Conservation (phyloP, 306 rosid species). For the Castanopsis chinensis region DNA sequence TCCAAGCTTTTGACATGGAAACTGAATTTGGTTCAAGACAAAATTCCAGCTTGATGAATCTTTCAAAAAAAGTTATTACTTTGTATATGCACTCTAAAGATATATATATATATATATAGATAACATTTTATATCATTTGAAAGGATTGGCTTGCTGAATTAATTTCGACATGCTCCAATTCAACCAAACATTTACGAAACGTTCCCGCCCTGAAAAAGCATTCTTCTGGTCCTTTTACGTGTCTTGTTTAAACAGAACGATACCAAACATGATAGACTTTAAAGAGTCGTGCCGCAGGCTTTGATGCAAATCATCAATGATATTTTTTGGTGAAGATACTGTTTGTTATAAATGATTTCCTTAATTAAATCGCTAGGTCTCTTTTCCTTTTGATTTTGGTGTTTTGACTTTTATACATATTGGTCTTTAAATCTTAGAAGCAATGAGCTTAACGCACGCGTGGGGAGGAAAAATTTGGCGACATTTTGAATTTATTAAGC, state of each 20-base stretch:
- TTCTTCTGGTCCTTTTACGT: neutral
- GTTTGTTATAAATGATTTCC: neutral
- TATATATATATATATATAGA: too few relatives aligned
- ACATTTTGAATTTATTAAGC: too few relatives aligned
- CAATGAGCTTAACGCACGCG: neutral
- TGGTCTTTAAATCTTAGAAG: constrained; percentile 6
- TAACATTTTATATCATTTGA: neutral
- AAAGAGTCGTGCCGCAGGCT: constrained; percentile 14
- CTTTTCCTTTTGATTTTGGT: neutral
- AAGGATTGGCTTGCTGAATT: constrained; percentile 1
- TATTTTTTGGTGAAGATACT: neutral
- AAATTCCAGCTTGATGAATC: too few relatives aligned
- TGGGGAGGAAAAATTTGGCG: neutral
- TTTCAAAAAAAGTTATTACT: neutral
- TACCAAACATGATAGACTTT: neutral
- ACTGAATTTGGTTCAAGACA: neutral
- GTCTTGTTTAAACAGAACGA: constrained; percentile 12
- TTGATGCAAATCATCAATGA: constrained; percentile 2
- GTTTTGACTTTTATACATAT: neutral
- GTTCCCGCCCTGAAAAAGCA: neutral
- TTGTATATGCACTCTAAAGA: neutral
- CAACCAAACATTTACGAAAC: neutral
- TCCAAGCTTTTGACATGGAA: neutral
- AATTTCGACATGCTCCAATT: neutral
- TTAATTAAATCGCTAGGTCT: neutral